Conservation (phyloP, 1,139 yeast species). For the Yamadazyma friedrichii region DNA sequence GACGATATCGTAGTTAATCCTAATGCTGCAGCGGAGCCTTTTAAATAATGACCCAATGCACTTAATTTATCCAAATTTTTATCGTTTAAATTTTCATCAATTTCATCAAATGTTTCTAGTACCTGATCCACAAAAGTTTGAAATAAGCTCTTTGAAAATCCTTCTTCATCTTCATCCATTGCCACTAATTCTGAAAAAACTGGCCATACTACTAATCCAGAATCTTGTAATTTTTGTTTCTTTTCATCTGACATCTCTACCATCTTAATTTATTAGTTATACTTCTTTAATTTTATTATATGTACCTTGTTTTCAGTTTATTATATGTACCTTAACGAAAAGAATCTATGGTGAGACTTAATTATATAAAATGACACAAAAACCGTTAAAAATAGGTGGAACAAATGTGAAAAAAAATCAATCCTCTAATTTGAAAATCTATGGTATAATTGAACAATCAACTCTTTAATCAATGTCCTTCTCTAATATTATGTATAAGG, state of each 20-base stretch:
- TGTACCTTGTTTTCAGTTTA: too few relatives aligned
- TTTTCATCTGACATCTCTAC: slow-evolving; percentile 31
- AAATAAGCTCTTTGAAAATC: slow-evolving; percentile 74
- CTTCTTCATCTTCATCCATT: slow-evolving; percentile 94
- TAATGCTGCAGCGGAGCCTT: slow-evolving; percentile 94
- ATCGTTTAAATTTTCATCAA: slow-evolving; percentile 53
- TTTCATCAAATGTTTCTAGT: slow-evolving; percentile 69
- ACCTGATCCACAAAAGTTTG: slow-evolving; percentile 90
- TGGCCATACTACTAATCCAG: slow-evolving; percentile 82
- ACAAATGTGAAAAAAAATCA: too few relatives aligned
- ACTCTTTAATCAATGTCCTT: too few relatives aligned
- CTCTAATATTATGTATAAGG: too few relatives aligned
- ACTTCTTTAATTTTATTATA: too few relatives aligned
- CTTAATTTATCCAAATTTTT: slow-evolving; percentile 62
- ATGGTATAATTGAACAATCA: too few relatives aligned
- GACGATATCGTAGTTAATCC: slow-evolving; percentile 80
- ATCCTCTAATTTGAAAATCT: too few relatives aligned
- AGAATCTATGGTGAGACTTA: too few relatives aligned
- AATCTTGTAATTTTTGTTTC: slow-evolving; percentile 38
- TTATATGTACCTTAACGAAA: too few relatives aligned
- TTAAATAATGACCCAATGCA: slow-evolving; percentile 83
- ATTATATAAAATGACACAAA: too few relatives aligned
- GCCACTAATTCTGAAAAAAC: slow-evolving; percentile 85
- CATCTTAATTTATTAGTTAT: not conserved
- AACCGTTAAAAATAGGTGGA: too few relatives aligned